These are phyloP conservation scores for Petunia secreta DNA, from an alignment of 257 asterid species.

Conservation along the genomic window DNA sequence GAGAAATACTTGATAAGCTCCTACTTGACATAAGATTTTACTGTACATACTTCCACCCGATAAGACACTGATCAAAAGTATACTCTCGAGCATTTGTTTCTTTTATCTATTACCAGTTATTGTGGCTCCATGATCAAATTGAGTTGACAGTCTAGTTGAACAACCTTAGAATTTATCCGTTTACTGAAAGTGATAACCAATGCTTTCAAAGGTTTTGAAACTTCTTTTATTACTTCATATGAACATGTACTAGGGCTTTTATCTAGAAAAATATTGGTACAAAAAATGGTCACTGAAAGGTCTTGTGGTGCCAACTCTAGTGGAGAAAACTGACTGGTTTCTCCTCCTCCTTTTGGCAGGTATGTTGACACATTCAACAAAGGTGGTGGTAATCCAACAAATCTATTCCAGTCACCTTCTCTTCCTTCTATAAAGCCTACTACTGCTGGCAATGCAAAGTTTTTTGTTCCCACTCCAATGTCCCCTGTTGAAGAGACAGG, in stretches of 20 bases:
- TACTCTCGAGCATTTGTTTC: not conserved
- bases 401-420: constrained; percentile 67
- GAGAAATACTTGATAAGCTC: constrained; percentile 1
- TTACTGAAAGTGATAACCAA: not conserved
- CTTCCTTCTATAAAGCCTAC: constrained; percentile 62
- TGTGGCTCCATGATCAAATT: not conserved
- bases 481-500: constrained; percentile 49
- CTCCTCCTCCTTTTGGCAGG: constrained; percentile 40
- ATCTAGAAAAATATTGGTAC: constrained; percentile 3
- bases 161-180: not conserved
- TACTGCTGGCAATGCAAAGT: constrained; percentile 53
- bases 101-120: not conserved
- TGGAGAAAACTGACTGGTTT: not conserved
- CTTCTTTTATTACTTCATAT: not conserved
- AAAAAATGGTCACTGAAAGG: not conserved
- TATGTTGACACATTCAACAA: constrained; percentile 54
- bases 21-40: not conserved
- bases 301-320: not conserved
- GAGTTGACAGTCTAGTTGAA: not conserved
- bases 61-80: not conserved
- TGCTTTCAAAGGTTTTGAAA: not conserved
- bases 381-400: constrained; percentile 71
- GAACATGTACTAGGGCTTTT: not conserved
- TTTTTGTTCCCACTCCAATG: constrained; percentile 74
- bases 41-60: not conserved